A percentile compares a stretch with the other conserved stretches of the same genome.
Conservation (phyloP, 2,329 filamentous ascomycete species). For the Ceratocystis alfenasii region DNA sequence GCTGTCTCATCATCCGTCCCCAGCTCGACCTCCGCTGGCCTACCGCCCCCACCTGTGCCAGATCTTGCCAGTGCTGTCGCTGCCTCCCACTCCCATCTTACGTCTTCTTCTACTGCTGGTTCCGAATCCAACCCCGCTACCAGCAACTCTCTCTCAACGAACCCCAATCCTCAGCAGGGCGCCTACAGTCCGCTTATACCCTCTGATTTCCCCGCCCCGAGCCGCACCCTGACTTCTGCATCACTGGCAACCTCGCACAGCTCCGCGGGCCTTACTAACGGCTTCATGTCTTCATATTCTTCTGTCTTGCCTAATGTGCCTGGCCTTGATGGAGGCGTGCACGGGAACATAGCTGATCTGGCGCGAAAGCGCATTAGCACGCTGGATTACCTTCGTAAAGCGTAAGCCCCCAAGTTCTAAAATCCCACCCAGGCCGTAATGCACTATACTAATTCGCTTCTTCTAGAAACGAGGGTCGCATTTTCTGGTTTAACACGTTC, state of each 20-base stretch:
- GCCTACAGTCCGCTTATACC: constrained; percentile 21
- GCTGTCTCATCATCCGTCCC: constrained; percentile 30
- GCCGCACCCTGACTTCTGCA: constrained; percentile 14
- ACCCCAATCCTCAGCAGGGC: neutral
- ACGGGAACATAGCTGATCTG: constrained; percentile 65
- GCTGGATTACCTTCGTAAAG: constrained; percentile 80
- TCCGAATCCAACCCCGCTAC: neutral
- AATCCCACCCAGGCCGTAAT: neutral
- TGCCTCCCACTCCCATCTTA: constrained; percentile 27
- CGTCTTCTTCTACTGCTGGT: constrained; percentile 24
- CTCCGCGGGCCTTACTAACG: constrained; percentile 3
- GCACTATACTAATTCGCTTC: neutral
- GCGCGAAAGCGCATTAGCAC: constrained; percentile 90
- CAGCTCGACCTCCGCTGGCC: constrained; percentile 29
- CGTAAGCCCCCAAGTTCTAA: constrained; percentile 44
- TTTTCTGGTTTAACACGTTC: constrained; percentile 98
- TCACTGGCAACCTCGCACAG: constrained; percentile 11
- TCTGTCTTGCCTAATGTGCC: constrained; percentile 18
- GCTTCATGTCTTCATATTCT: constrained; percentile 18
- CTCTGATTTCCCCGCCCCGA: constrained; percentile 20
- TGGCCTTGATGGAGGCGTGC: constrained; percentile 38
- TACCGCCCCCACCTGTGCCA: constrained; percentile 39
- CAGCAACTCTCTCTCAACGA: neutral
- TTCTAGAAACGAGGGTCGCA: constrained; percentile 71
- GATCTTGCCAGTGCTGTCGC: constrained; percentile 42